Evolutionary conservation across 2,329 filamentous ascomycete species (phyloP), one percentile per base, ranked within the genome.

Genomic region (Xylaria hypoxylon): DNA sequence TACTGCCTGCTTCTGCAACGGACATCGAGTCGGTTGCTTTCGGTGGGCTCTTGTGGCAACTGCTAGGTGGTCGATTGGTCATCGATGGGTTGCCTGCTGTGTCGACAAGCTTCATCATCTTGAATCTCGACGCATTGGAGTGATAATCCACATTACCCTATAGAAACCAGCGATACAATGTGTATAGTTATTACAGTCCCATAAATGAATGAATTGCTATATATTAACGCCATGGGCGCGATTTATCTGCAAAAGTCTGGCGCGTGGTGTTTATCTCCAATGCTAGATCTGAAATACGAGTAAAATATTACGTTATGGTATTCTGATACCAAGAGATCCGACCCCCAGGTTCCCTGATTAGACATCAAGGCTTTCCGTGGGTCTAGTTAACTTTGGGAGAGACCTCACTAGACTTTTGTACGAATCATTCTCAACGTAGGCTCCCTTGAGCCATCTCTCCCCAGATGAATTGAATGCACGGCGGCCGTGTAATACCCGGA

Each of bases 401-500:
- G 60, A 44, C 2, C 6, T 38, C 1, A 71, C 1, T 40, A 65
- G 71, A 58, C 70, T 74, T 8, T 26, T n/a, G 42, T 58, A 75
- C n/a, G 71, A 83, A 65, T 82, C 82, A 62, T 83, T 78, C 4
- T 78, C 73, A 68, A 97, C 84, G 79, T 98, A 99, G 0, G 92
- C 87, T 4, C 96, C 96, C 72, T 92, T 92, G 61, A 98, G 80
- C 92, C 93, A 97, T 59, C 95, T 84, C 68, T 89, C 86, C 0
- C 92, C 92, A 6, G 85, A 84, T 0, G 80, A 80, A 76, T 95
- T 89, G 78, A 98, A 98, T 33, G 89, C 87, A 17, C 84, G 86
- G 3, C 96, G 84, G 0, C 94, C 95, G 81, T 98, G 96, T 75
- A 97, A 79, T n/a, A 97, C 84, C 19, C 95, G 85, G 65, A 89